phyloP scores from a whole-genome alignment of 345 rosid genomes.

The Rubroshorea leprosula region DNA sequence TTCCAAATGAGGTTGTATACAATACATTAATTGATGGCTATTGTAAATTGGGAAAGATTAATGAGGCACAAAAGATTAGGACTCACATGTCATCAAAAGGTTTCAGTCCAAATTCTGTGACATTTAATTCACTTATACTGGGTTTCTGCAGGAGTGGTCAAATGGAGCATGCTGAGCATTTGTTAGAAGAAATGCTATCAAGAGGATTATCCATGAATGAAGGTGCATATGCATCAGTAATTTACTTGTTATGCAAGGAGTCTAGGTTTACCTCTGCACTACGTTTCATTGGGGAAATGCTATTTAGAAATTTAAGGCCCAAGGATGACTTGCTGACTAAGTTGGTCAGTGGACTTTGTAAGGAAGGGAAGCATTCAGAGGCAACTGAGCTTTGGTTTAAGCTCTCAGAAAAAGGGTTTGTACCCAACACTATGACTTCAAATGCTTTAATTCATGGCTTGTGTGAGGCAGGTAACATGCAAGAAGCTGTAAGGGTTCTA shows the following conservation, averaged over 20 bases:
- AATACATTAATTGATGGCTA: constrained; percentile 66
- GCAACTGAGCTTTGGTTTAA: constrained; percentile 60
- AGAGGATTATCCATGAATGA: constrained; percentile 43
- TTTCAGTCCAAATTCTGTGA: constrained; percentile 51
- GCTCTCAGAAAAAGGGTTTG: constrained; percentile 40
- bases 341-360: constrained; percentile 55
- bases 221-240: constrained; percentile 53
- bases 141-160: constrained; percentile 50
- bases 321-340: constrained; percentile 56
- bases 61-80: constrained; percentile 47
- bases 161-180: constrained; percentile 44
- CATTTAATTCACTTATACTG: constrained; percentile 60
- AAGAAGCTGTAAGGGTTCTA: constrained; percentile 48
- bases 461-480: constrained; percentile 49
- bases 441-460: constrained; percentile 79
- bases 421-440: constrained; percentile 44
- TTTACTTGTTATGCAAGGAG: constrained; percentile 41
- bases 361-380: constrained; percentile 43
- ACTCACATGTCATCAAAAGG: constrained; percentile 62
- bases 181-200: constrained; percentile 56
- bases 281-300: constrained; percentile 44
- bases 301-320: constrained; percentile 57
- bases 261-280: constrained; percentile 53
- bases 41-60: constrained; percentile 47
- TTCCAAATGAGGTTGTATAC: constrained; percentile 56